Base-by-base conservation (phyloP, 1,284 basidiomycete species). In the Rhodofomes roseus region DNA sequence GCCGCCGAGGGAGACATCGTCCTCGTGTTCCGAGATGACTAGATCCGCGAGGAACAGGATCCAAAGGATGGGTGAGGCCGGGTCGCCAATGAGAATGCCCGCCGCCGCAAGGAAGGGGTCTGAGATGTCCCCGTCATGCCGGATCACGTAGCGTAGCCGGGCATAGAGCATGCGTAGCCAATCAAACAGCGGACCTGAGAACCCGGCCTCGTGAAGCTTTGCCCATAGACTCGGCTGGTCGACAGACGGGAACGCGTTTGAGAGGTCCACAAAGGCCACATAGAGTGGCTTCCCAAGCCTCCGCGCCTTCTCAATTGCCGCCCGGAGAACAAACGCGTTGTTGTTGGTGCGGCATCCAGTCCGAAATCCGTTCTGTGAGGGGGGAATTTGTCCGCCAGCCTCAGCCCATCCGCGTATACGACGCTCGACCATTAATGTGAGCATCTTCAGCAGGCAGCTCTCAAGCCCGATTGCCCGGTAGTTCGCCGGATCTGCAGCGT, bases 171-270 rank as follows among this genome's bases (percentile, higher is more conserved):
- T 69, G 0, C 71, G 63, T 1, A 75, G 60, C 71, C 71, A 74
- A 59, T 74, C 72, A 62, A 74, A 66, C 4, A 72, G 12, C 0
- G 65, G 64, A 0, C 73, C 73, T 2, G 54, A n/a, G 6, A 63
- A 59, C 0, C 73, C 73, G 11, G 54, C 39, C 0, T 41, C 0
- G 12, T 20, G 53, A 0, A 75, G 61, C 53, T 72, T 72, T 18
- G 62, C 29, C 74, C 74, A 74, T 4, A 75, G 65, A 0, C 69
- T 66, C 0, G 62, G 53, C 7, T 64, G 65, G 46, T 74, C 64
- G 3, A 69, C 70, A 1, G 70, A 73, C 2, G 74, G 73, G 59
- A 74, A 74, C 4, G 73, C 71, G 59, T 74, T 75, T 0, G 46
- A 63, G 11, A 74, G 40, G 57, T 74, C 72, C 1, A 71, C 62